These are phyloP conservation scores for Dendrobium officinale DNA, from an alignment of 106 monocot genomes.

Conservation along the genomic window DNA sequence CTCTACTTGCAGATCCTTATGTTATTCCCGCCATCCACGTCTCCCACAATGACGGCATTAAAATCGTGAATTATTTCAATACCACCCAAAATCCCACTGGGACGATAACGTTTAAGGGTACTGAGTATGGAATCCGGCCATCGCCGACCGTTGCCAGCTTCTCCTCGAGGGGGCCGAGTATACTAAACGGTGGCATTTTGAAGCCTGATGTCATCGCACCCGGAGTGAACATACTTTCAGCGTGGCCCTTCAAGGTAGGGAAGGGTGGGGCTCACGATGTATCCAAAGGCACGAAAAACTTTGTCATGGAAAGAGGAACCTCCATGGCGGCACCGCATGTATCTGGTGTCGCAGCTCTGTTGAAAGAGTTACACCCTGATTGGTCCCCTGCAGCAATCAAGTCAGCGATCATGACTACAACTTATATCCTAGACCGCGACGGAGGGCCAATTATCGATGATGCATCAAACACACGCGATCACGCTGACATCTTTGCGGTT, in stretches of 20 bases:
- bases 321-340: constrained; percentile 17
- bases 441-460: background rate
- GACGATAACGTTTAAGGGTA: constrained; percentile 7
- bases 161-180: constrained; percentile 17
- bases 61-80: constrained; percentile 7
- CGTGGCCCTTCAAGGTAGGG: constrained; percentile 10
- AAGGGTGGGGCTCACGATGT: background rate
- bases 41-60: constrained; percentile 7
- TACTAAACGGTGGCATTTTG: background rate
- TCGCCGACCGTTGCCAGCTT: constrained; percentile 6
- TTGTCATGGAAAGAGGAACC: constrained; percentile 12
- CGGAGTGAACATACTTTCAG: constrained; percentile 8
- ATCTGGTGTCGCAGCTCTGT: constrained; percentile 9
- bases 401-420: constrained; percentile 25
- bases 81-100: background rate
- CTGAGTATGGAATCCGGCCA: background rate
- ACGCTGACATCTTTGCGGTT: background rate
- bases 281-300: background rate
- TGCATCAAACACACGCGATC: background rate
- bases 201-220: constrained; percentile 16
- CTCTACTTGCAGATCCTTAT: background rate
- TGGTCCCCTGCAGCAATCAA: constrained; percentile 26
- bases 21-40: constrained; percentile 15
- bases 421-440: background rate
- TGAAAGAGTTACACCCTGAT: constrained; percentile 10